A percentile compares a stretch with the other conserved stretches of the same genome.
These are phyloP conservation scores for Aspergillus hiratsukae DNA, from an alignment of 2,329 filamentous ascomycete species.

Conservation along the genomic window DNA sequence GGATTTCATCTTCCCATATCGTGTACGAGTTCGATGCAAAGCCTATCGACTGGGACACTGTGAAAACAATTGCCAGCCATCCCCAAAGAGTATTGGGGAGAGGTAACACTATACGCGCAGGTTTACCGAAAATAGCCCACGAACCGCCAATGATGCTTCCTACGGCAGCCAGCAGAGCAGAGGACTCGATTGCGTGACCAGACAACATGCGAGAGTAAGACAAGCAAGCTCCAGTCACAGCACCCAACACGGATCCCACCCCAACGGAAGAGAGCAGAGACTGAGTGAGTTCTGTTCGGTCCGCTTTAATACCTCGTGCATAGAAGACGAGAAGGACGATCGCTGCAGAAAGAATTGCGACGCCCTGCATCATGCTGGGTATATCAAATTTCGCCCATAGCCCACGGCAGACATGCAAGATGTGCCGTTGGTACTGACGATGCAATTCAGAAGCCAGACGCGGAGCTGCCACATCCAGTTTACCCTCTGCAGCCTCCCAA, in stretches of 20 bases:
- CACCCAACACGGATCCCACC: conserved; percentile 46
- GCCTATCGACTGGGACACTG: conserved; percentile 80
- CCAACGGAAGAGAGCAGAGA: conserved; percentile 49
- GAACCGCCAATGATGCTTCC: conserved; percentile 43
- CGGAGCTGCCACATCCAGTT: conserved; percentile 34
- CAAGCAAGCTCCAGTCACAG: conserved; percentile 23
- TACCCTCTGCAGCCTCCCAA: conserved; percentile 56
- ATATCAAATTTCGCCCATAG: conserved; percentile 93
- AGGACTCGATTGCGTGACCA: conserved; percentile 27
- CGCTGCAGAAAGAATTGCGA: conserved; percentile 64
- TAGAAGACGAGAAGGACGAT: conserved; percentile 70
- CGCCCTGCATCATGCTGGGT: conserved; percentile 75
- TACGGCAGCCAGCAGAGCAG: conserved; percentile 39
- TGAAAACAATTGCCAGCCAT: conserved; percentile 77
- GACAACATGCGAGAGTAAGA: conserved; percentile 23
- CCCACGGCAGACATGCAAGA: conserved; percentile 70
- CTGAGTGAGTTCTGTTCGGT: conserved; percentile 52
- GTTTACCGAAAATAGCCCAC: conserved; percentile 36
- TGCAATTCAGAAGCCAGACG: conserved; percentile 55
- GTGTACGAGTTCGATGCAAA: conserved; percentile 98
- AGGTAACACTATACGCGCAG: conserved; percentile 45
- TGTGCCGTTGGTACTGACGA: conserved; percentile 70
- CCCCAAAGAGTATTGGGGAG: conserved; percentile 78
- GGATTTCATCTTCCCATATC: conserved; percentile 96
- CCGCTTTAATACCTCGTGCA: conserved; percentile 53